Conservation (phyloP, 1,139 yeast species). For the Candida buenavistaensis region DNA sequence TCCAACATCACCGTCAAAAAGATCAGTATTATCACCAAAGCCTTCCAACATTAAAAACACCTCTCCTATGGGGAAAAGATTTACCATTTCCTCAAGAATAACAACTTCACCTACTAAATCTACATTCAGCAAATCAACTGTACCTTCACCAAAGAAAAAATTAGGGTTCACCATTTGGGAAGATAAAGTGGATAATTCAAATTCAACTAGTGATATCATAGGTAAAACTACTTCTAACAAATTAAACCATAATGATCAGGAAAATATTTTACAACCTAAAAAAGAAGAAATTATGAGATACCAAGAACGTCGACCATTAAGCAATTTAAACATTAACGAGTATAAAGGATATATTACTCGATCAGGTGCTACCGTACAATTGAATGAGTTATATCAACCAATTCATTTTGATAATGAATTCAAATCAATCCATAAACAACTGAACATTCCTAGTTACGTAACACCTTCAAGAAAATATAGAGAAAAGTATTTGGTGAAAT, state of each 20-base stretch:
- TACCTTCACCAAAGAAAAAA: conserved; percentile 21
- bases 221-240: conserved; percentile 20
- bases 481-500: conserved; percentile 27
- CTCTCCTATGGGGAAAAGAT: conserved; percentile 22
- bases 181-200: conserved; percentile 22
- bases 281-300: conserved; percentile 16
- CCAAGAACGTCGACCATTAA: conserved; percentile 30
- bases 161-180: conserved; percentile 39
- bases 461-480: conserved; percentile 33
- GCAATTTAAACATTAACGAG: conserved; percentile 31
- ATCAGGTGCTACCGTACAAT: conserved; percentile 16
- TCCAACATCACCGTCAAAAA: conserved; percentile 29
- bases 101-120: conserved; percentile 8
- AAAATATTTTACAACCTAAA: conserved; percentile 46
- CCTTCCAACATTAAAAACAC: conserved; percentile 28
- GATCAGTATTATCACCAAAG: conserved; percentile 35
- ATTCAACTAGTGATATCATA: conserved; percentile 10
- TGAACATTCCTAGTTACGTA: conserved; percentile 31
- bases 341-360: conserved; percentile 33
- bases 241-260: conserved; percentile 40
- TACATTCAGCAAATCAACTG: conserved; percentile 5
- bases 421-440: conserved; percentile 35
- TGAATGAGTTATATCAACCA: conserved; percentile 36
- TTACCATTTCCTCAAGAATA: conserved; percentile 17
- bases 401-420: conserved; percentile 32